Evolutionary conservation across 176 grass and related monocot species (phyloP), one percentile per base, ranked within the genome.

Genomic region (Juncus effusus): DNA sequence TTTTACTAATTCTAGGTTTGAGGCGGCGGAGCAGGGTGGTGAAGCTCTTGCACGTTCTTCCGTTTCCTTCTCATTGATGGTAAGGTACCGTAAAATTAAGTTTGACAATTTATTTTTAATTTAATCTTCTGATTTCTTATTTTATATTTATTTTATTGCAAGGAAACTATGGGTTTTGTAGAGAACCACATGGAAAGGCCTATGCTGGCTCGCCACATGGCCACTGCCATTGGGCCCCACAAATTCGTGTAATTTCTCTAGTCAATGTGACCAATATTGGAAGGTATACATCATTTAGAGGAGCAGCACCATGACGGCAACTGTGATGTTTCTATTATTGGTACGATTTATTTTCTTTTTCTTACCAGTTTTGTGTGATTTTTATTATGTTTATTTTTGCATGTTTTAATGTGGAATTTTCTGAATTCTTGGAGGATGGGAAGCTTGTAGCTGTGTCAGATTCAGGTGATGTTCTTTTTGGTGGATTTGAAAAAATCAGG

Each of bases 231-330:
- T 79, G 65, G 83, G 88, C 76, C 94, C 94, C 10, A 69, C 94
- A 55, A 81, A 99, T 50, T 99, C 88, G 94, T 85, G 69, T 90
- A 65, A 76, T 93, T 59, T 80, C 94, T 49, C 69, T 90, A 40
- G 94, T 69, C 67, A 79, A 66, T 85, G 88, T 47, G 94, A 99
- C 40, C 83, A 99, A 85, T 28, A 28, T 28, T 28, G 19, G 19
- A 28, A 28, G 19, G 19, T 28, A 28, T 28, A 28, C 1, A 28
- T 28, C 19, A 28, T 28, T 28, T 28, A 28, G 19, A 28, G 19
- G 19, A 28, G 19, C 19, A 28, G 19, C 19, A 28, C 19, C 19
- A 28, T 28, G 19, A 28, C 19, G 19, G 19, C 19, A 28, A 28
- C 19, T 28, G 19, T 28, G 19, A 28, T 28, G 19, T 28, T 28